phyloP scores from a whole-genome alignment of 2,329 filamentous ascomycete genomes.

The Calcarisporium arbuscula region DNA sequence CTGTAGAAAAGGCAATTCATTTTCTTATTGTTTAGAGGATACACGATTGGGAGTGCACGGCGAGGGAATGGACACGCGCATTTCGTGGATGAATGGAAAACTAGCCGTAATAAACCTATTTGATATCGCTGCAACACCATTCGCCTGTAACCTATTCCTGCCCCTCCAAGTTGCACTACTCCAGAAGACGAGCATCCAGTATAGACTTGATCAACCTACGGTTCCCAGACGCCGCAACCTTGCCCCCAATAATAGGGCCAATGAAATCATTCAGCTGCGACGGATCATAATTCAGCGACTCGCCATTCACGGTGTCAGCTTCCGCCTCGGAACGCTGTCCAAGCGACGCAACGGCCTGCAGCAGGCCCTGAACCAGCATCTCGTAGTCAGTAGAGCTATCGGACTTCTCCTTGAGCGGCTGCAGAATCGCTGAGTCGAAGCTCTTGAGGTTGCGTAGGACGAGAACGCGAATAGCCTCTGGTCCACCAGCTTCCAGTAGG shows the following conservation, averaged over 20 bases:
- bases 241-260: conserved; percentile 46
- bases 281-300: conserved; percentile 28
- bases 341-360: conserved; percentile 45
- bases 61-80: too few species aligned
- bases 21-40: too few species aligned
- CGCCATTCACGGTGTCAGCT: conserved; percentile 28
- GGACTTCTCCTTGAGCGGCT: conserved; percentile 45
- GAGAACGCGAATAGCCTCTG: conserved; percentile 51
- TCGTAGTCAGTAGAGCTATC: conserved; percentile 45
- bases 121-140: conserved; percentile 22
- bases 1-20: conserved; percentile 2
- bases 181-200: conserved; percentile 49
- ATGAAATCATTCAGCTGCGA: conserved; percentile 47
- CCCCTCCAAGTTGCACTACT: conserved; percentile 23
- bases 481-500: conserved; percentile 67
- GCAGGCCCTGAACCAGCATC: conserved; percentile 49
- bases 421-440: conserved; percentile 47
- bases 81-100: too few species aligned
- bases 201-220: conserved; percentile 42
- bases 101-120: too few species aligned
- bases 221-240: conserved; percentile 39
- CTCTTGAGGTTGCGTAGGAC: conserved; percentile 49
- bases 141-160: conserved; percentile 10
- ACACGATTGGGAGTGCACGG: too few species aligned
- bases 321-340: conserved; percentile 24